Conservation (phyloP, 2,329 filamentous ascomycete species). For the Fusarium algeriense region DNA sequence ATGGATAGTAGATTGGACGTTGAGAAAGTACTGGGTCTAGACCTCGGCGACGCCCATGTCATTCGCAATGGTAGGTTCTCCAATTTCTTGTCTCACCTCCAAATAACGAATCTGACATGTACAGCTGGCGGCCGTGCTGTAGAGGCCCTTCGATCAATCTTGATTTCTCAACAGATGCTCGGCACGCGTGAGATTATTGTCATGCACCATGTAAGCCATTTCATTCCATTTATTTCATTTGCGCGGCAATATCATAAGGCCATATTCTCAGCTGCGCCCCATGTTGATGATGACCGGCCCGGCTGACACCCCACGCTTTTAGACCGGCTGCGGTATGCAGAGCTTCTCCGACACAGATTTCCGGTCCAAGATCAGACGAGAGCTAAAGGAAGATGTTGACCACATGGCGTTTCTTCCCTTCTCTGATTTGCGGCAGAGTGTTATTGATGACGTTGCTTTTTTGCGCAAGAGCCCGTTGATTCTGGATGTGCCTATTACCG, state of each 20-base stretch:
- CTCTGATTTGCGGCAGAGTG: constrained; percentile 70
- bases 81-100: background rate
- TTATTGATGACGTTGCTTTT: constrained; percentile 74
- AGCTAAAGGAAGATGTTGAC: constrained; percentile 65
- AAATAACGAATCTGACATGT: background rate
- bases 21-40: constrained; percentile 66
- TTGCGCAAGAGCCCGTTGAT: constrained; percentile 71
- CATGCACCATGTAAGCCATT: constrained; percentile 69
- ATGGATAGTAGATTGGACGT: constrained; percentile 85
- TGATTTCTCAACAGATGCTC: constrained; percentile 84
- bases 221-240: background rate
- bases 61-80: constrained; percentile 70
- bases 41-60: constrained; percentile 83
- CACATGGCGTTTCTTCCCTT: constrained; percentile 76
- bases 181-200: constrained; percentile 81
- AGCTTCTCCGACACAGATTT: constrained; percentile 73
- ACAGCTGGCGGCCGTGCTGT: constrained; percentile 70
- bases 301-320: constrained; percentile 33
- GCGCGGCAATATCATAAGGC: background rate
- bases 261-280: constrained; percentile 3
- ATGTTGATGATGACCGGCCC: constrained; percentile 27
- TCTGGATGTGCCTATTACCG: constrained; percentile 72
- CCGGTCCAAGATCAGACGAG: constrained; percentile 67
- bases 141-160: constrained; percentile 78
- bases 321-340: constrained; percentile 69